Base-by-base conservation (phyloP, 1,139 yeast species). In the Hyphopichia pseudoburtonii region DNA sequence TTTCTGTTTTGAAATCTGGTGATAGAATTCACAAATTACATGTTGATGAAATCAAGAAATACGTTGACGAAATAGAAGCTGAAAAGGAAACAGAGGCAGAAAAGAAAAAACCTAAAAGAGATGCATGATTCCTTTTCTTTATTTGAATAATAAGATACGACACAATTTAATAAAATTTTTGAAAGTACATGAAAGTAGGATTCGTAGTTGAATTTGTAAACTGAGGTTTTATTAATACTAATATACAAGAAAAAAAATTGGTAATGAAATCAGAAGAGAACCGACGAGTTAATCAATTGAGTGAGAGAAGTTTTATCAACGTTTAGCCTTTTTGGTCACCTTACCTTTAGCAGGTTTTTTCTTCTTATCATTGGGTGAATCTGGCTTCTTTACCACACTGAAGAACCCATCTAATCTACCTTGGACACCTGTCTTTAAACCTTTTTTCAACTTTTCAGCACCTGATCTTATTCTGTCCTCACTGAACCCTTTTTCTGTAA, bases 381-480 rank as follows among this genome's bases (percentile, higher is more conserved):
- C 43, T 1, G 75, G 60, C 54, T 76, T 77, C 4, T 86, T 80
- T 21, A 79, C 80, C 26, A 79, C 86, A 54, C 78, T 79, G 67
- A 92, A 92, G 56, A 92, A 92, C 3, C 96, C 95, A 54, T 90
- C 97, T 27, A 92, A 66, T 47, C 98, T 76, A 5, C 95, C 97
- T 59, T 92, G 98, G 1, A 87, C 85, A 2, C 95, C 92, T 2
- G 84, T 73, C 53, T 87, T 88, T 45, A 87, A 70, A 3, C 90
- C 95, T 59, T 90, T 92, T 49, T 80, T 78, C 50, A 92, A 72
- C 57, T 90, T 85, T 34, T 81, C 88, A 5, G 92, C 94, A 26
- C 97, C 98, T 41, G 83, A 76, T 47, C 82, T 78, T 19, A 92
- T 88, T 56, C 98, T 76, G 35, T 90, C 97, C 54, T 92, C 98